phyloP scores from a whole-genome alignment of 805 yeast genomes.

The Lipomyces oligophaga region DNA sequence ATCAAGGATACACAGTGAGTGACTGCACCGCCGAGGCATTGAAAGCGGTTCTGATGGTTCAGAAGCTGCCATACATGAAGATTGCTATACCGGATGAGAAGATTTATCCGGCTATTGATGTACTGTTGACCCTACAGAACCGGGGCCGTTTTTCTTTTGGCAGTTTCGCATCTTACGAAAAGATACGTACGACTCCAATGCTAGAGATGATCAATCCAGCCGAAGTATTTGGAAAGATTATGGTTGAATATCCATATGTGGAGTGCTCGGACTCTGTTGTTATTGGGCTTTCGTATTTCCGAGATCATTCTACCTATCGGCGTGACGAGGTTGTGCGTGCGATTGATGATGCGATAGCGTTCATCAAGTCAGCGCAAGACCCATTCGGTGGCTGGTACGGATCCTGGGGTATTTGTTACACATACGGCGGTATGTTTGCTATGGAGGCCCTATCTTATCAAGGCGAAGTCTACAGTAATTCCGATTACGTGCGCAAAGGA shows the following conservation, averaged over 20 bases:
- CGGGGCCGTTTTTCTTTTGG: slow-evolving; percentile 76
- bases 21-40: slow-evolving; percentile 96
- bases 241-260: slow-evolving; percentile 98
- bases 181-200: slow-evolving; percentile 71
- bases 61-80: slow-evolving; percentile 54
- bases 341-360: slow-evolving; percentile 67
- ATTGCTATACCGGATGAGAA: slow-evolving; percentile 52
- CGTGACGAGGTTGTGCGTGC: slow-evolving; percentile 62
- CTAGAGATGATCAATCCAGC: slow-evolving; percentile 88
- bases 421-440: slow-evolving; percentile 98
- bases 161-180: slow-evolving; percentile 88
- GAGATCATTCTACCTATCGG: slow-evolving; percentile 61
- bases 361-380: slow-evolving; percentile 64
- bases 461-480: slow-evolving; percentile 58
- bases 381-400: slow-evolving; percentile 97
- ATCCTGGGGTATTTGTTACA: slow-evolving; percentile 94
- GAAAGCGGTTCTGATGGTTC: slow-evolving; percentile 90
- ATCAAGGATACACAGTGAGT: slow-evolving; percentile 93
- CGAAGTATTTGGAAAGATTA: slow-evolving; percentile 94
- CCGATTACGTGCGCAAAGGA: slow-evolving; percentile 61
- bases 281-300: slow-evolving; percentile 77
- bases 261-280: slow-evolving; percentile 97
- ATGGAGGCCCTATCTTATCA: slow-evolving; percentile 80
- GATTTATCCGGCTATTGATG: slow-evolving; percentile 68
- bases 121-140: slow-evolving; percentile 73